These are phyloP conservation scores for Aspergillus puulaauensis DNA, from an alignment of 2,329 filamentous ascomycete species.

Conservation along the genomic window DNA sequence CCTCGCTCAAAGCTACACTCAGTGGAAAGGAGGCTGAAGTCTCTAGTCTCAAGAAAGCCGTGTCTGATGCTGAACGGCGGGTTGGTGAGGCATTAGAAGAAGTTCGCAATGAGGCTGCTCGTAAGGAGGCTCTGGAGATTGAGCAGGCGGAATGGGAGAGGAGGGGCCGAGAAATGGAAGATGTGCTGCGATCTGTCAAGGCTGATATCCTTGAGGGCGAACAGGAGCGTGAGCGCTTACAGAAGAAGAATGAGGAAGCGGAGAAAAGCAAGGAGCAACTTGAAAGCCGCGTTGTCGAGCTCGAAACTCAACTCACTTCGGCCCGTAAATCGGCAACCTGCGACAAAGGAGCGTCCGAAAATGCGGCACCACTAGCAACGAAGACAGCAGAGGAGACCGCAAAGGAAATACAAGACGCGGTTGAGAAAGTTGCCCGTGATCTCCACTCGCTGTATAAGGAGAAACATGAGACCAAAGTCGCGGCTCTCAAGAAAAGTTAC, in stretches of 20 bases:
- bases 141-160: conserved; percentile 84
- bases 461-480: conserved; percentile 95
- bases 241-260: conserved; percentile 71
- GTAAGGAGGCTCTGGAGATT: conserved; percentile 69
- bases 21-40: conserved; percentile 93
- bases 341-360: conserved; percentile 31
- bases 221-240: conserved; percentile 76
- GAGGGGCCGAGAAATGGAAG: conserved; percentile 81
- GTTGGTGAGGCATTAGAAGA: conserved; percentile 84
- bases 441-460: conserved; percentile 91
- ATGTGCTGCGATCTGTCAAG: conserved; percentile 73
- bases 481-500: conserved; percentile 78
- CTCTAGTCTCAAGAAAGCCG: conserved; percentile 78
- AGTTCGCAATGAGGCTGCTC: conserved; percentile 71
- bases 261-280: conserved; percentile 58
- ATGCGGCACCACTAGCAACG: conserved; percentile 29
- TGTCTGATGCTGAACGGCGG: conserved; percentile 86
- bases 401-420: conserved; percentile 75
- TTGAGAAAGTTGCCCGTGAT: conserved; percentile 90
- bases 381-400: conserved; percentile 48
- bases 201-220: conserved; percentile 77
- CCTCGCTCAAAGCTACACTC: conserved; percentile 85
- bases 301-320: conserved; percentile 47
- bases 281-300: conserved; percentile 46
- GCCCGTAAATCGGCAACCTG: conserved; percentile 33